These are phyloP conservation scores for Cymodocea nodosa DNA, from an alignment of 116 monocot species.

Conservation along the genomic window DNA sequence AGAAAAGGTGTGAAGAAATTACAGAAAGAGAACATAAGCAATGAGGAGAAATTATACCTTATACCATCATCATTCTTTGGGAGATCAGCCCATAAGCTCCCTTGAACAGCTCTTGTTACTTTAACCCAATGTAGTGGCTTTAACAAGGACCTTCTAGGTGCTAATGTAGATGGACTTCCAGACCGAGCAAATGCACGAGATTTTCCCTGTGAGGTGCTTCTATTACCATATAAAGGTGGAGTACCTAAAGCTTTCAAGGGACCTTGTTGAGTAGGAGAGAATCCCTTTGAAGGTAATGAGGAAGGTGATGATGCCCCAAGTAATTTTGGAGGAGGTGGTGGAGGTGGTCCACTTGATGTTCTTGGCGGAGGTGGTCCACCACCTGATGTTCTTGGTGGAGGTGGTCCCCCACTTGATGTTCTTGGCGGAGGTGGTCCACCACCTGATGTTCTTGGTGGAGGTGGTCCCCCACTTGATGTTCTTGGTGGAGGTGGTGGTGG, in stretches of 20 bases:
- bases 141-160: conserved; percentile 46
- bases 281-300: conserved; percentile 25
- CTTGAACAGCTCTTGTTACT: conserved; percentile 83
- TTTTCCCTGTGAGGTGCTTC: conserved; percentile 24
- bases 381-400: conserved; percentile 8
- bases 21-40: neutral
- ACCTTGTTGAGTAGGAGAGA: conserved; percentile 23
- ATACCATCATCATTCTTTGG: conserved; percentile 60
- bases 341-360: neutral
- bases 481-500: conserved; percentile 21
- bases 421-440: conserved; percentile 14
- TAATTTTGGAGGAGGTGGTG: conserved; percentile 27
- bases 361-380: conserved; percentile 14
- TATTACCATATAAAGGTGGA: conserved; percentile 27
- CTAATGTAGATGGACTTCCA: conserved; percentile 15
- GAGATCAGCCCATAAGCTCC: conserved; percentile 92
- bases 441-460: conserved; percentile 8
- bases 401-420: conserved; percentile 12
- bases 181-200: conserved; percentile 37
- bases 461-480: conserved; percentile 12
- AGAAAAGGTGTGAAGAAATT: too few species aligned
- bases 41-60: conserved; percentile 27
- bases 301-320: conserved; percentile 30
- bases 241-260: conserved; percentile 30
- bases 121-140: conserved; percentile 95